Conservation (phyloP, 495 filamentous ascomycete species). For the Hyphodiscus hymeniophilus region DNA sequence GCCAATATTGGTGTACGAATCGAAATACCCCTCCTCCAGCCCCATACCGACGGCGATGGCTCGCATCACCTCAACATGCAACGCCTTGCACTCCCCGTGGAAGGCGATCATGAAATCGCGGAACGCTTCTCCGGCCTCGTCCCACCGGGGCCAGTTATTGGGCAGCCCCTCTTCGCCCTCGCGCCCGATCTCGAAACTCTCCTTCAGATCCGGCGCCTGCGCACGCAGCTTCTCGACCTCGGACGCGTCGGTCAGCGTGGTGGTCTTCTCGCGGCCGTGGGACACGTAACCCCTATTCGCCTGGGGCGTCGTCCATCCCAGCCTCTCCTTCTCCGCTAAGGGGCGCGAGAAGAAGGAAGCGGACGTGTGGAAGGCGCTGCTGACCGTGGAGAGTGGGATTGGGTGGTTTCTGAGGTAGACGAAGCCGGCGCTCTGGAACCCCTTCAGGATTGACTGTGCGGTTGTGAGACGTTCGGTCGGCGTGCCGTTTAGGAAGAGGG, state of each 20-base stretch:
- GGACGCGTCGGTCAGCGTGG: constrained; percentile 42
- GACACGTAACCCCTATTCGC: constrained; percentile 74
- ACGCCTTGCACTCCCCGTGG: constrained; percentile 57
- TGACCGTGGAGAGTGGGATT: constrained; percentile 52
- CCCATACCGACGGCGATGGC: constrained; percentile 82
- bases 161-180: constrained; percentile 58
- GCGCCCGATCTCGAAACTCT: constrained; percentile 75
- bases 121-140: constrained; percentile 55
- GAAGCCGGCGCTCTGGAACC: constrained; percentile 83
- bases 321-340: constrained; percentile 55
- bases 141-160: constrained; percentile 72
- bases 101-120: constrained; percentile 65
- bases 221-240: constrained; percentile 53
- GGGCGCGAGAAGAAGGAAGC: constrained; percentile 71
- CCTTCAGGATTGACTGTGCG: constrained; percentile 62
- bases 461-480: constrained; percentile 53
- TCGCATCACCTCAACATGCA: constrained; percentile 78
- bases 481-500: constrained; percentile 58
- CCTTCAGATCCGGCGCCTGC: constrained; percentile 68
- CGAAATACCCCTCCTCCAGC: constrained; percentile 67
- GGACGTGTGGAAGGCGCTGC: constrained; percentile 60
- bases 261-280: constrained; percentile 71
- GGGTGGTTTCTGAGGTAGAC: constrained; percentile 79
- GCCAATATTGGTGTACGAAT: constrained; percentile 58
- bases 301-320: constrained; percentile 63